These are phyloP conservation scores for Aspergillus eucalypticola DNA, from an alignment of 2,329 filamentous ascomycete species.

Conservation along the genomic window DNA sequence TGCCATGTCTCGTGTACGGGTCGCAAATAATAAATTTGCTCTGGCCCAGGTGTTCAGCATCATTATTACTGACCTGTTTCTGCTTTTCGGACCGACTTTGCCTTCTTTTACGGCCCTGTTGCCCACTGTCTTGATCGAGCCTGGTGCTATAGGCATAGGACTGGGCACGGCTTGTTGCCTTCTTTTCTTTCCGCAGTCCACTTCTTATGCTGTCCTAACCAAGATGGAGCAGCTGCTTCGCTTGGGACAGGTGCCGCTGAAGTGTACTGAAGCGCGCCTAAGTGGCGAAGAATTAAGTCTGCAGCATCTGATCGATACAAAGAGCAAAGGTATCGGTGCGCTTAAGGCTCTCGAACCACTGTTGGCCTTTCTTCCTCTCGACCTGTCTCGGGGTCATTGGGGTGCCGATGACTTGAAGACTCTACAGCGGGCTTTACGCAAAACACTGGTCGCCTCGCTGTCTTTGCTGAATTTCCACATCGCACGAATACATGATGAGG, in stretches of 20 bases:
- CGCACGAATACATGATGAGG: slow-evolving; percentile 21
- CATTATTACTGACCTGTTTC: slow-evolving; percentile 50
- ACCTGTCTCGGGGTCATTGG: slow-evolving; percentile 51
- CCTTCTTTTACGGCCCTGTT: slow-evolving; percentile 45
- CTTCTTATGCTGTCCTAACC: slow-evolving; percentile 47
- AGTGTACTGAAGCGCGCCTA: slow-evolving; percentile 28
- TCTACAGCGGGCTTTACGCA: slow-evolving; percentile 40
- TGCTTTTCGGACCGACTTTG: slow-evolving; percentile 47
- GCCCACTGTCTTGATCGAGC: slow-evolving; percentile 45
- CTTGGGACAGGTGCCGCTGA: slow-evolving; percentile 32
- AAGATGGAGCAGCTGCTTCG: slow-evolving; percentile 33
- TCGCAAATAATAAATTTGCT: slow-evolving; percentile 48
- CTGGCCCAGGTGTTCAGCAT: slow-evolving; percentile 50
- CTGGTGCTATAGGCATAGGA: slow-evolving; percentile 49
- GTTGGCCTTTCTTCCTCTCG: slow-evolving; percentile 49
- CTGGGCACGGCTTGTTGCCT: slow-evolving; percentile 49
- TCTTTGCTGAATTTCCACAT: slow-evolving; percentile 50
- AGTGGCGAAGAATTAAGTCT: slow-evolving; percentile 19
- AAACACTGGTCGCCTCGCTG: slow-evolving; percentile 37
- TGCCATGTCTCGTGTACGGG: slow-evolving; percentile 46
- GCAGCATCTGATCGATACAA: slow-evolving; percentile 32
- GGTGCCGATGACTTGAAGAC: slow-evolving; percentile 45
- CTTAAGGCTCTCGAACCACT: slow-evolving; percentile 44
- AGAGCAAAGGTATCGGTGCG: slow-evolving; percentile 33
- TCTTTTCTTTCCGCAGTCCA: slow-evolving; percentile 53